A percentile compares a stretch with the other conserved stretches of the same genome.
Evolutionary conservation across 768 basidiomycete species (phyloP).

Genomic region (Tricholoma sp.): DNA sequence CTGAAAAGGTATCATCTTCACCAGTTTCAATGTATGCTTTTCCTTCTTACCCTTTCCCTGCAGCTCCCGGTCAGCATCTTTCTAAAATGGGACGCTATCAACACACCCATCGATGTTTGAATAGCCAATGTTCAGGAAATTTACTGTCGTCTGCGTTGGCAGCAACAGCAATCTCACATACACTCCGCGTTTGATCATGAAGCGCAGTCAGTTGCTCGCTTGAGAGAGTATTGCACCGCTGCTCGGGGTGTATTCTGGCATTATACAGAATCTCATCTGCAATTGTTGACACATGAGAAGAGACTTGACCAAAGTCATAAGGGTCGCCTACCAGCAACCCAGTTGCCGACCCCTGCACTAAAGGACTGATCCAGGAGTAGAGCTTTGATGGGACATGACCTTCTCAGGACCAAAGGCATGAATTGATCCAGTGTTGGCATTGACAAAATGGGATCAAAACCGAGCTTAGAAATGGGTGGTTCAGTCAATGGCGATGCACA

Average conservation of each 20-base stretch:
- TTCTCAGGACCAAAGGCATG: slow-evolving; percentile 38
- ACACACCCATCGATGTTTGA: slow-evolving; percentile 63
- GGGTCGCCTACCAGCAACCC: slow-evolving; percentile 59
- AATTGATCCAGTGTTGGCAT: slow-evolving; percentile 60
- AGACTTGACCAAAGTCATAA: not conserved
- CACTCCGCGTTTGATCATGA: slow-evolving; percentile 46
- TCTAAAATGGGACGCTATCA: not conserved
- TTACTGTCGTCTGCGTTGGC: slow-evolving; percentile 64
- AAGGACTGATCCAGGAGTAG: slow-evolving; percentile 78
- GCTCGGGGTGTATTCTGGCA: slow-evolving; percentile 67
- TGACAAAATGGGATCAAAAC: slow-evolving; percentile 72
- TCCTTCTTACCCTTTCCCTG: slow-evolving; percentile 58
- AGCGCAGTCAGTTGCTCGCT: slow-evolving; percentile 43
- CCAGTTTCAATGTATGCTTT: slow-evolving; percentile 43
- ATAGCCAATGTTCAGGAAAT: slow-evolving; percentile 68
- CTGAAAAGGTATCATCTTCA: slow-evolving; percentile 16
- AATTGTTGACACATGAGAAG: slow-evolving; percentile 4
- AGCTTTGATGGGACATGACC: slow-evolving; percentile 65
- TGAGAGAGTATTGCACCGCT: slow-evolving; percentile 52
- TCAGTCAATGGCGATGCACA: slow-evolving; percentile 51
- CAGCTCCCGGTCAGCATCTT: not conserved
- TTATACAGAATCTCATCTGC: slow-evolving; percentile 73
- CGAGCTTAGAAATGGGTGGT: slow-evolving; percentile 66
- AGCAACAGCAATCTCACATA: slow-evolving; percentile 58
- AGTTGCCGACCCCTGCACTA: slow-evolving; percentile 79